Base-by-base conservation (phyloP, 306 rosid species). In the Fragaria nilgerrensis region DNA sequence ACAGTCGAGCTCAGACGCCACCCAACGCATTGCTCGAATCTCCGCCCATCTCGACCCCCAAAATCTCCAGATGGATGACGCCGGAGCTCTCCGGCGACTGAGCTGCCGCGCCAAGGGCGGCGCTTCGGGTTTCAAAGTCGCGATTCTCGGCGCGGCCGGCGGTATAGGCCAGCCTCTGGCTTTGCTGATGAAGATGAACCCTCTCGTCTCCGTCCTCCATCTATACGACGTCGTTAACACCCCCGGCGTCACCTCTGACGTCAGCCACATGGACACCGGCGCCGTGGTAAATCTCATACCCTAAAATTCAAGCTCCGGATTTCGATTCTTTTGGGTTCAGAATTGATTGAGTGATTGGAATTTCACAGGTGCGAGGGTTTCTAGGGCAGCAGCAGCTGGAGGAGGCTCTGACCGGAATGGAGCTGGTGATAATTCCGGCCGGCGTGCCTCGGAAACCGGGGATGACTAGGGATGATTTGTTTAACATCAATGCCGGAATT, bases 361-460 rank as follows among this genome's bases (percentile, higher is more conserved):
- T 70, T 22, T 15, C 7, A 49, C 49, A 95, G 98, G 98, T 96
- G 53, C 93, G 96, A 16, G 98, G 98, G 75, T 96, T 96, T 79
- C 69, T 96, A 83, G 99, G 98, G 53, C 96, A 90, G 74, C 73
- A 84, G 61, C 99, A 92, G 82, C 90, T 96, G 61, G 99, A 91
- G 82, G 85, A 78, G 74, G 98, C 98, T 2, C 89, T 96, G 47
- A 77, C 89, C 3, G 99, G 99, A 56, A 85, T 96, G 89, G 98
- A 96, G 84, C 91, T 96, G 64, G 88, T 96, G 65, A 71, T 92
- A 27, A 88, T 96, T 77, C 99, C 99, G 32, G 99, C 99, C 36
- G 99, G 99, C 16, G 91, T 96, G 20, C 98, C 98, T 25, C 82
- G 99, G 78, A 96, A 96, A 76, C 99, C 99, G 15, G 99, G 98